Evolutionary conservation across 495 filamentous ascomycete species (phyloP), one percentile per base, ranked within the genome.

Genomic region (Xylaria castorea): DNA sequence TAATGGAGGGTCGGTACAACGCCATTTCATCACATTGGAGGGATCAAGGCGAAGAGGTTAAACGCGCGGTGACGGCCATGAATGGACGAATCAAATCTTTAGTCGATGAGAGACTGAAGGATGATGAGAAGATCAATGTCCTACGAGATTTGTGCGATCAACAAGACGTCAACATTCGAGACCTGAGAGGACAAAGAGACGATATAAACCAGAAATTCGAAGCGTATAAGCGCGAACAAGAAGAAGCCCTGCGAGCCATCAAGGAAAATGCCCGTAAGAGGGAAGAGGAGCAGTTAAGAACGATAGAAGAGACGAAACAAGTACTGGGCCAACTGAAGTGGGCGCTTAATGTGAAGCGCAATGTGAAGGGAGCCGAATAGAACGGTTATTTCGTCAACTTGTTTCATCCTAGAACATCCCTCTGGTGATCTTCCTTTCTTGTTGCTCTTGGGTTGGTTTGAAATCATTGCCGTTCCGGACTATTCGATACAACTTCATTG

Each of bases 101-200:
- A 50, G 80, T 85, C 55, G 78, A 83, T 69, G 85, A 90, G 77
- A 77, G 89, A 65, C 79, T 75, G 73, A 82, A 83, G 72, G 89
- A 92, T 71, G 84, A 92, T 57, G 88, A 89, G 57, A 86, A 87
- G 72, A 88, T 87, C 71, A 81, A 77, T 63, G 81, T 79, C 58
- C 81, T 94, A 42, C 85, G 91, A 63, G 84, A 88, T 62, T 79
- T 94, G 40, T 88, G 89, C 75, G 91, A 93, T 65, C 90, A 94
- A 79, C 90, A 92, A 81, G 87, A 90, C 64, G 87, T 85, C 48
- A 90, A 92, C 70, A 85, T 92, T n/a, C 85, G 87, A 50, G 82
- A 86, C 60, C 81, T 90, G 51, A 79, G 83, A 72, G 82, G 85
- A 44, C 85, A 87, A 42, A 92, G 93, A 75, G 88, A 91, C 14